phyloP scores from a whole-genome alignment of 768 basidiomycete genomes.

The Imleria badia region DNA sequence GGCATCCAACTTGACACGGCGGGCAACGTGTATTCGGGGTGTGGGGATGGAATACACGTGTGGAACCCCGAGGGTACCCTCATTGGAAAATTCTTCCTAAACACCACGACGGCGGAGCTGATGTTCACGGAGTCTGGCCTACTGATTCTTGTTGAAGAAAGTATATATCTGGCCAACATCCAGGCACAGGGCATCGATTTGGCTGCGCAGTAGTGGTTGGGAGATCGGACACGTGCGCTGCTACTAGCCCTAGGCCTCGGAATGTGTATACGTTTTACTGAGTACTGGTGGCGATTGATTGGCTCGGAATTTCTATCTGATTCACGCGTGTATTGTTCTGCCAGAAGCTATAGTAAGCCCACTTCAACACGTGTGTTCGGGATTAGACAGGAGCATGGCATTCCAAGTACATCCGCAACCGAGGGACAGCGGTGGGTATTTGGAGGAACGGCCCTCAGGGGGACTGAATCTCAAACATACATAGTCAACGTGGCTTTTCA shows the following conservation, averaged over 20 bases:
- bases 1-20: slow-evolving; percentile 62
- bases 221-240: background rate
- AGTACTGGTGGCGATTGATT: background rate
- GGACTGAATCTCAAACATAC: background rate
- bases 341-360: background rate
- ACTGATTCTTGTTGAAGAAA: slow-evolving; percentile 40
- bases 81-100: slow-evolving; percentile 33
- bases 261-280: background rate
- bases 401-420: background rate
- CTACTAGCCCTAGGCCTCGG: background rate
- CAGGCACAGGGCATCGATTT: slow-evolving; percentile 29
- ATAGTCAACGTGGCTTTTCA: background rate
- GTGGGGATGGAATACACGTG: slow-evolving; percentile 70
- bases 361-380: slow-evolving; percentile 9
- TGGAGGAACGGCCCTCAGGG: too few species aligned
- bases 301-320: background rate
- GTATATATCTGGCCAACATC: slow-evolving; percentile 39
- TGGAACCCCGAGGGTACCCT: slow-evolving; percentile 55
- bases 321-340: background rate
- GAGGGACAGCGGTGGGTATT: background rate
- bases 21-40: slow-evolving; percentile 68
- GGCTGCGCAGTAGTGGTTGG: slow-evolving; percentile 3
- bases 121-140: slow-evolving; percentile 43
- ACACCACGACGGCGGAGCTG: slow-evolving; percentile 35
- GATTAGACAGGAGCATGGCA: background rate